phyloP scores from a whole-genome alignment of 345 rosid genomes.

The Orychophragmus violaceus region DNA sequence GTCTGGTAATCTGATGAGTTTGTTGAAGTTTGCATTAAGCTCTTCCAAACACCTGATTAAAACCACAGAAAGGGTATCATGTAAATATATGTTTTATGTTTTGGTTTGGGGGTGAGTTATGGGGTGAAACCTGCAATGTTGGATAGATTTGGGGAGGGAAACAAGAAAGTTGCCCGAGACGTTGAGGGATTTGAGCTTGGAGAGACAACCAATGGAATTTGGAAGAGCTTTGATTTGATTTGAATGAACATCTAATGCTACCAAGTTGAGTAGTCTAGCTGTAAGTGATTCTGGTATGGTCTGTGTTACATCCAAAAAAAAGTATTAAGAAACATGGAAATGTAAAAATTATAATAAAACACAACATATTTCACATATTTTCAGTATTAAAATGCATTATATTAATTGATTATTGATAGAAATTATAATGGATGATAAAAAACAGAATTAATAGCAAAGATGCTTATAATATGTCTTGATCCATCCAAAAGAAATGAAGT shows the following conservation, averaged over 20 bases:
- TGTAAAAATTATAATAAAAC: background rate
- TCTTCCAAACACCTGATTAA: constrained; percentile 74
- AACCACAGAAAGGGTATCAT: background rate
- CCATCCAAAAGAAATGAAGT: background rate
- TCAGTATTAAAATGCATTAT: background rate
- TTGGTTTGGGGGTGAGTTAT: background rate
- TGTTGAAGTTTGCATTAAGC: constrained; percentile 83
- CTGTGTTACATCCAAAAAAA: constrained; percentile 33
- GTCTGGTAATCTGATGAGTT: constrained; percentile 62
- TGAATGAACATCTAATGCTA: constrained; percentile 73
- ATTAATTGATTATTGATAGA: background rate
- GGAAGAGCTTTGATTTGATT: constrained; percentile 74
- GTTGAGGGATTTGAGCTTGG: constrained; percentile 70
- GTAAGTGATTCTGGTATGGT: constrained; percentile 75
- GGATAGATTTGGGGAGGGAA: constrained; percentile 58
- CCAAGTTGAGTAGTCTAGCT: constrained; percentile 71
- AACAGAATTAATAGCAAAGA: background rate
- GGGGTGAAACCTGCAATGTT: constrained; percentile 66
- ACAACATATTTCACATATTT: background rate
- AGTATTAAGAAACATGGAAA: background rate
- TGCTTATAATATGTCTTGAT: background rate
- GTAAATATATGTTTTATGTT: background rate
- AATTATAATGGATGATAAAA: background rate
- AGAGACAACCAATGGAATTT: constrained; percentile 76
- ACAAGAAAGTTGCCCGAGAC: constrained; percentile 72